Conservation (phyloP, 2,329 filamentous ascomycete species). For the Fusarium anthophilum region DNA sequence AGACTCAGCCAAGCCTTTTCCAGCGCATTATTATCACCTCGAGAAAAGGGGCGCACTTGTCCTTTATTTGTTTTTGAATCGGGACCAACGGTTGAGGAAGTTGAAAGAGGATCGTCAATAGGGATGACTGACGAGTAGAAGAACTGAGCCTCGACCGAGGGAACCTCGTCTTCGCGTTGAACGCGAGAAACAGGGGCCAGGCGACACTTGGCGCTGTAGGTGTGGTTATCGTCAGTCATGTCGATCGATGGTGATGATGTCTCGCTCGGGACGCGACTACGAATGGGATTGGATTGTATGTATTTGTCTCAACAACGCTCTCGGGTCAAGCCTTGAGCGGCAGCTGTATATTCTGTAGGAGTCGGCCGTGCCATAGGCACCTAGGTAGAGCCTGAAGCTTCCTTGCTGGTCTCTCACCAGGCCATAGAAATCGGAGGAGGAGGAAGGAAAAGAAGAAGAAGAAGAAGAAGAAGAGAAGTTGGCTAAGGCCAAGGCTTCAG, state of each 20-base stretch:
- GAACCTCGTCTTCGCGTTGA: conserved; percentile 58
- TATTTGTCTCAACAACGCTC: conserved; percentile 8
- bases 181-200: conserved; percentile 57
- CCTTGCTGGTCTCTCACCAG: conserved; percentile 7
- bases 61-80: conserved; percentile 64
- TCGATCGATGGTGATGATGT: conserved; percentile 1
- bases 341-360: conserved; percentile 21
- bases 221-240: conserved; percentile 55
- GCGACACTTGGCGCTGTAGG: conserved; percentile 68
- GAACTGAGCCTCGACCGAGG: conserved; percentile 75
- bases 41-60: conserved; percentile 79
- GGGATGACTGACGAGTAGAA: conserved; percentile 86
- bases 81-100: conserved; percentile 61
- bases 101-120: conserved; percentile 88
- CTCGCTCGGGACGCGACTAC: conserved; percentile 9
- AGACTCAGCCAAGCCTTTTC: conserved; percentile 81
- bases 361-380: conserved; percentile 30
- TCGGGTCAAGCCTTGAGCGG: conserved; percentile 24
- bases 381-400: conserved; percentile 13
- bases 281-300: not conserved
- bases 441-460: not conserved
- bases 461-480: not conserved
- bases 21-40: conserved; percentile 80
- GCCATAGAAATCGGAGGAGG: not conserved
- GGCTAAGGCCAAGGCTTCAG: conserved; percentile 11